Evolutionary conservation across 805 yeast species (phyloP), one percentile per base, ranked within the genome.

Genomic region (Starmerella sp.): DNA sequence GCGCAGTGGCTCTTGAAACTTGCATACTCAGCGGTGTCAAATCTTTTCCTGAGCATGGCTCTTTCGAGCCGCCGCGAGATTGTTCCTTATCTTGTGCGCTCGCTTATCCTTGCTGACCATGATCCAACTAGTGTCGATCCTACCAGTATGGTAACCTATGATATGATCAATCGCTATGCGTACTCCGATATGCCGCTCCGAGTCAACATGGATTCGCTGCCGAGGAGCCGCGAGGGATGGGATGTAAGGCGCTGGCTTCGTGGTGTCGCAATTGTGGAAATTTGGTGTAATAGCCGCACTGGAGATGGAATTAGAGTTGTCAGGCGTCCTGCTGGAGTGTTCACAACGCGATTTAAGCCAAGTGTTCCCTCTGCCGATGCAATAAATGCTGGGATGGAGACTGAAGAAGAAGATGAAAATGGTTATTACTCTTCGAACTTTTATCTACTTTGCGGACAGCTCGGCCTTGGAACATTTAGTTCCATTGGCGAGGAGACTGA

Each of bases 31-130:
- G 84, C 86, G 3, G 78, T 88, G 30, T 72, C 83, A 1, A 75
- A 77, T 44, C 85, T 95, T 90, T 86, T 82, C 60, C 68, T 86
- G 61, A 78, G 82, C 54, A 76, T 87, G 65, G 74, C 75, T 15
- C 57, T 82, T 56, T 69, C 69, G n/a, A 82, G 81, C 49, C 73
- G 95, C 44, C 75, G 75, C 50, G 73, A 75, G 38, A 62, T 86
- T 38, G 78, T 84, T 1, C 76, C 86, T 2, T 88, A 79, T 62
- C 74, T 88, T 11, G 74, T 81, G 39, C 76, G 79, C 54, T 81
- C 79, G 58, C 66, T 87, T 53, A 69, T 78, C 2, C 69, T 75
- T 22, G 73, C 76, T 10, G 69, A 70, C 45, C 52, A 56, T 15
- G 70, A 71, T 38, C 63, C 64, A 28, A 51, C 53, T 7, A 50